phyloP scores from a whole-genome alignment of 2,329 filamentous ascomycete species.

The Ascochyta viciae-villosae region DNA sequence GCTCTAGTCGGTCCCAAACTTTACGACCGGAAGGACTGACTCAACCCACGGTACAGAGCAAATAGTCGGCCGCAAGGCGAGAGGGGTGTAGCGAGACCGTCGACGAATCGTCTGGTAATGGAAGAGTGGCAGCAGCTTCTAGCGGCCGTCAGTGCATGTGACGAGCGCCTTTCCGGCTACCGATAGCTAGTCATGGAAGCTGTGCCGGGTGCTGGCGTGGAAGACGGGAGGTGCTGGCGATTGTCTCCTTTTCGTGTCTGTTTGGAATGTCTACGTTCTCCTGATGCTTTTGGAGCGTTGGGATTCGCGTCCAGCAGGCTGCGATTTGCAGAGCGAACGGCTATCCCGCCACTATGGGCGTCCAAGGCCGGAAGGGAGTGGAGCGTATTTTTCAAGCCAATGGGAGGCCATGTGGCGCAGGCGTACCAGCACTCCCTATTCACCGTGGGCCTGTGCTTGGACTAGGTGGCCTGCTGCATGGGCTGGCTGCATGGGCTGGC shows the following conservation, averaged over 20 bases:
- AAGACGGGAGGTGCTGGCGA: neutral
- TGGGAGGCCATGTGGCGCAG: constrained; percentile 23
- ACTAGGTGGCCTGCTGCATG: constrained; percentile 25
- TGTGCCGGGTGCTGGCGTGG: constrained; percentile 3
- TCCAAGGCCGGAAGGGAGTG: constrained; percentile 12
- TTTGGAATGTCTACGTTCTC: constrained; percentile 11
- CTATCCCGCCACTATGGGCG: constrained; percentile 26
- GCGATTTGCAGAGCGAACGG: constrained; percentile 29
- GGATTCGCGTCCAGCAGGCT: constrained; percentile 5
- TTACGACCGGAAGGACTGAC: constrained; percentile 23
- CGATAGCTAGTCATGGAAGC: constrained; percentile 10
- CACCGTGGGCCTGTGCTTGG: constrained; percentile 15
- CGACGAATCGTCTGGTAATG: constrained; percentile 6
- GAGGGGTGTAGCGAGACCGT: constrained; percentile 14
- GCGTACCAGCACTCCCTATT: constrained; percentile 30
- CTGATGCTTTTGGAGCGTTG: constrained; percentile 15
- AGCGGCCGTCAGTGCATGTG: constrained; percentile 26
- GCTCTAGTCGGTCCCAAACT: constrained; percentile 25
- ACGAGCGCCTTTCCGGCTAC: constrained; percentile 3
- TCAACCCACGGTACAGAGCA: constrained; percentile 14
- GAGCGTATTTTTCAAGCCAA: constrained; percentile 29
- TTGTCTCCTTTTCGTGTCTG: neutral
- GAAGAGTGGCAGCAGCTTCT: constrained; percentile 27
- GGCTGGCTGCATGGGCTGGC: neutral
- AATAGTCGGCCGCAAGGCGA: constrained; percentile 10